Evolutionary conservation across 2,329 filamentous ascomycete species (phyloP).

Genomic region (Neoascochyta sp.): DNA sequence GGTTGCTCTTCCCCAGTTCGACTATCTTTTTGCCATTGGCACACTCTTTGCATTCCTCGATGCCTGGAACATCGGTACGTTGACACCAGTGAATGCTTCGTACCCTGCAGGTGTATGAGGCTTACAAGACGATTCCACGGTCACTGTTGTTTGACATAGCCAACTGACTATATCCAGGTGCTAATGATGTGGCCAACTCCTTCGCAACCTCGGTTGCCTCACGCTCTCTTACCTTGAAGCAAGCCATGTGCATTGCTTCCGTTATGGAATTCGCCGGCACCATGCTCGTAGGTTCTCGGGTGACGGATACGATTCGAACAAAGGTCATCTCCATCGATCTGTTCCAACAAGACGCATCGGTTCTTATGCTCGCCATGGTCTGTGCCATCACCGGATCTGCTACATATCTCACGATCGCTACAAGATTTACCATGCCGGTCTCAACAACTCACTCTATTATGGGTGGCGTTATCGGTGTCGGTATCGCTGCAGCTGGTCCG

Average conservation of each 20-base stretch:
- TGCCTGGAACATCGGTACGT: conserved; percentile 60
- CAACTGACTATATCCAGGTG: conserved; percentile 30
- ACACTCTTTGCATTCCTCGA: conserved; percentile 64
- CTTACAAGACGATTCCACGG: too few species aligned
- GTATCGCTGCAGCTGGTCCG: conserved; percentile 52
- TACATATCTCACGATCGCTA: conserved; percentile 53
- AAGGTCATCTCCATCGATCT: conserved; percentile 46
- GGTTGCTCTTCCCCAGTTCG: conserved; percentile 50
- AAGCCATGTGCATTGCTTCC: conserved; percentile 45
- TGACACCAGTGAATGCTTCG: not conserved
- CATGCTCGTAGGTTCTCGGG: conserved; percentile 40
- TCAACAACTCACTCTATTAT: conserved; percentile 52
- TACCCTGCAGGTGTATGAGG: not conserved
- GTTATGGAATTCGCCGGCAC: conserved; percentile 47
- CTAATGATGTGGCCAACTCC: conserved; percentile 51
- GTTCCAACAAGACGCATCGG: conserved; percentile 45
- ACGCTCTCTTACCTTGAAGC: conserved; percentile 47
- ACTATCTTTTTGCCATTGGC: conserved; percentile 62
- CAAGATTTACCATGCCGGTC: conserved; percentile 51
- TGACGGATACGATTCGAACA: conserved; percentile 48
- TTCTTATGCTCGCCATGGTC: conserved; percentile 55
- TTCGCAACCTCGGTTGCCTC: conserved; percentile 49
- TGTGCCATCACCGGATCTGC: conserved; percentile 52
- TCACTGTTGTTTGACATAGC: too few species aligned
- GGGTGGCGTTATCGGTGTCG: conserved; percentile 44